Evolutionary conservation across 2,329 filamentous ascomycete genomes (phyloP), one percentile per base, ranked within the genome.

Genomic region (Mollisiaceae sp.): DNA sequence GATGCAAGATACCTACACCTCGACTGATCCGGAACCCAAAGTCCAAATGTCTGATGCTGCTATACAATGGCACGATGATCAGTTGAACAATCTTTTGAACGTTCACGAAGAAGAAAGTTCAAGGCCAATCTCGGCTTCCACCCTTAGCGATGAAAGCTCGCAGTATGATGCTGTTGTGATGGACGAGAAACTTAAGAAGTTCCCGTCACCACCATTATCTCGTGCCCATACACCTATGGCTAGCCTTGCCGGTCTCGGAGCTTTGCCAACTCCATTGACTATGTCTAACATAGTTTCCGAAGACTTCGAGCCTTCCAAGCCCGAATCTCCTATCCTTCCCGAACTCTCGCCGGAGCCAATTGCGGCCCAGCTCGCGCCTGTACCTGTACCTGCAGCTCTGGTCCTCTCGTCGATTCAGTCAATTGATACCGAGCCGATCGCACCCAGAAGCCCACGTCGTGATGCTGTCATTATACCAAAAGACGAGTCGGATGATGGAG

Each of bases 381-480:
- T 67, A 9, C 66, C 73, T 43, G 71, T 64, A 38, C 62, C 67
- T 43, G 71, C 65, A 38, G 61, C 67, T 39, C 58, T 77, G 24
- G 74, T 63, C 36, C 73, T 76, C 54, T 76, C 75, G 20, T 69
- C 68, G 14, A 74, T 77, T 24, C 67, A 70, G 36, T 72, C 70
- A 15, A 64, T 76, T 36, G 64, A 72, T 58, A 76, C 70, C 2
- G 74, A 75, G 54, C 75, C 75, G 32, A 70, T 75, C 43, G 70
- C 71, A 22, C 79, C 81, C 24, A 81, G 82, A 54, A 86, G 81
- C 69, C 84, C 83, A 1, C 83, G 81, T 76, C 79, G 84, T 64
- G 82, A 86, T 68, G 86, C 77, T 0, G 85, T 88, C 67, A 83
- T 88, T 64, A 80, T 88, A 24, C 82, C 86, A 0, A 80, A 79